Conservation (phyloP, 306 rosid genomes). For the Vachellia pachyceras region DNA sequence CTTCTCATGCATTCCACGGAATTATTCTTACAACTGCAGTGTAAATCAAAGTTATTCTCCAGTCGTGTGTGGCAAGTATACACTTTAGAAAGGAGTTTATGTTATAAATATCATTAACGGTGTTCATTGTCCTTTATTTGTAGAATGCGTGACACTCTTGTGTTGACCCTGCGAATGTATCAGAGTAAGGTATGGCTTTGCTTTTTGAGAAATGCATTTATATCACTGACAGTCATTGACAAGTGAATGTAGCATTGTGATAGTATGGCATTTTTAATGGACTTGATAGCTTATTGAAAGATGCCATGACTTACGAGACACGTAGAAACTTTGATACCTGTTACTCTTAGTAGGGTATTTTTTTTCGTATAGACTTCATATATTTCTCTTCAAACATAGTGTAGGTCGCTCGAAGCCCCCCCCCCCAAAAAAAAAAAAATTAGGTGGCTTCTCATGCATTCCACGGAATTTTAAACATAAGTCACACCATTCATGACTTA, state of each 20-base stretch:
- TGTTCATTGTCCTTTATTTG: slow-evolving; percentile 40
- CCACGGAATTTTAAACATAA: neutral
- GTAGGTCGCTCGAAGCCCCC: no score
- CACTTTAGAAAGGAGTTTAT: slow-evolving; percentile 31
- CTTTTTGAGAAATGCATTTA: neutral
- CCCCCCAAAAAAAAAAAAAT: no score
- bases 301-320: no score
- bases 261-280: neutral
- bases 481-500: neutral
- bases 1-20: no score
- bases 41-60: no score
- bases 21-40: no score
- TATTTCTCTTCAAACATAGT: no score
- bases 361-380: no score
- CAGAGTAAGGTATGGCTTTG: slow-evolving; percentile 81
- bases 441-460: neutral
- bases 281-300: no score
- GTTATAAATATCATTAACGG: slow-evolving; percentile 31
- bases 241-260: slow-evolving; percentile 8
- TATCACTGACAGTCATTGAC: slow-evolving; percentile 1
- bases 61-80: neutral
- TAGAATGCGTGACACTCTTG: slow-evolving; percentile 91
- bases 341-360: no score
- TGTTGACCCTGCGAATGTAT: slow-evolving; percentile 84
- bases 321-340: no score